These are phyloP conservation scores for Hymenoscyphus occultus DNA, from an alignment of 2,329 filamentous ascomycete genomes.

Conservation along the genomic window DNA sequence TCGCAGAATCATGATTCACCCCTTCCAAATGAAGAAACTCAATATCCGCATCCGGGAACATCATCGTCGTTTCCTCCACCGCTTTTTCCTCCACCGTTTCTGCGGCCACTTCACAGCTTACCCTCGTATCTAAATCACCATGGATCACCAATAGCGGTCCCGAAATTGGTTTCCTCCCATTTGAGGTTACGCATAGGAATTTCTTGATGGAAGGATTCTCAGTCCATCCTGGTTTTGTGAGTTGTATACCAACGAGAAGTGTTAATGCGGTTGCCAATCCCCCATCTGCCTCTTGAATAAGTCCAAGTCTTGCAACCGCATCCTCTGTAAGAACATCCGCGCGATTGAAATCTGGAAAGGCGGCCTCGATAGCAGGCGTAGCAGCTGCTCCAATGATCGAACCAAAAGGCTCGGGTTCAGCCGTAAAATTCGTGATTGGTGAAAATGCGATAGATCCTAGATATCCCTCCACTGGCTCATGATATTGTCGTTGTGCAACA, in stretches of 20 bases:
- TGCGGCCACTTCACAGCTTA: background rate
- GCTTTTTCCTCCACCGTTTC: background rate
- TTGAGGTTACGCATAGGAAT: conserved; percentile 2
- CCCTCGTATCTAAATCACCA: conserved; percentile 11
- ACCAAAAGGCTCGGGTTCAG: conserved; percentile 4
- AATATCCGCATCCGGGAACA: conserved; percentile 4
- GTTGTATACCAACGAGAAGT: background rate
- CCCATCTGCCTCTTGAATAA: background rate
- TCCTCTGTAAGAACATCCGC: conserved; percentile 8
- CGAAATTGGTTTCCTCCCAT: conserved; percentile 15
- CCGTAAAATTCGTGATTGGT: conserved; percentile 11
- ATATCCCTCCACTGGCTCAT: conserved; percentile 16
- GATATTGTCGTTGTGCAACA: conserved; percentile 31
- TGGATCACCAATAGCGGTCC: conserved; percentile 17
- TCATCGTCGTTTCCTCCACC: background rate
- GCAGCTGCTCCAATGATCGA: background rate
- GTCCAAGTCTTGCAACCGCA: background rate
- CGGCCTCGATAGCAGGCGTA: background rate
- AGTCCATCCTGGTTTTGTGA: conserved; percentile 12
- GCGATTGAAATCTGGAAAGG: conserved; percentile 8
- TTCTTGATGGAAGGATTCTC: conserved; percentile 11
- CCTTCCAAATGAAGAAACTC: conserved; percentile 4
- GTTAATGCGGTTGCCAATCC: background rate
- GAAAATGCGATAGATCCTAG: conserved; percentile 13
- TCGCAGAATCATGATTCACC: background rate